These are phyloP conservation scores for Geranium rotundifolium DNA, from an alignment of 345 rosid species.

Conservation along the genomic window DNA sequence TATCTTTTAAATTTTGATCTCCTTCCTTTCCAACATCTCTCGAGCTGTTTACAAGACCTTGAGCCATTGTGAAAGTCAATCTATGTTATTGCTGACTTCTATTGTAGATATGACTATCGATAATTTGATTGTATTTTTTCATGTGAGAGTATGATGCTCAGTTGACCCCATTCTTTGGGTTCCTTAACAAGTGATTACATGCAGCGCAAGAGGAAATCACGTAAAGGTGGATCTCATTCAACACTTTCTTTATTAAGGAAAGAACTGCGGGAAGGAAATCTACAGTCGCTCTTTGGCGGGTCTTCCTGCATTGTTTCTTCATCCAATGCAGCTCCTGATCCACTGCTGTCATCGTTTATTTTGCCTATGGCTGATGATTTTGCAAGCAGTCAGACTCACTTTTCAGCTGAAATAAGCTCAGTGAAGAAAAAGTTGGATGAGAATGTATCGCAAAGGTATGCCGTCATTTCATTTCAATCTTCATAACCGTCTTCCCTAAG, in stretches of 20 bases:
- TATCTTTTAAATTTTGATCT: too few species aligned
- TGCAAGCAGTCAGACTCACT: conserved; percentile 22
- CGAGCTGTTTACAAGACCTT: not conserved
- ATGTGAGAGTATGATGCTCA: not conserved
- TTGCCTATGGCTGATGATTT: conserved; percentile 62
- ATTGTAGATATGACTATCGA: not conserved
- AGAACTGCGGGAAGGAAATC: conserved; percentile 77
- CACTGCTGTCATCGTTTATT: conserved; percentile 77
- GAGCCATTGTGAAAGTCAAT: not conserved
- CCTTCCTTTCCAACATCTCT: too few species aligned
- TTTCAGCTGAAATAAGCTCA: conserved; percentile 28
- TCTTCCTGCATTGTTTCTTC: conserved; percentile 59
- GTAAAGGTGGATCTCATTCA: conserved; percentile 72
- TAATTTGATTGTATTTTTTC: not conserved
- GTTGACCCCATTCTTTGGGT: conserved; percentile 10
- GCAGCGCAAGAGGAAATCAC: conserved; percentile 82
- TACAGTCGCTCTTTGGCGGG: conserved; percentile 63
- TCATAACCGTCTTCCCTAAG: too few species aligned
- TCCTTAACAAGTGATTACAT: conserved; percentile 59
- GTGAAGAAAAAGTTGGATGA: conserved; percentile 35
- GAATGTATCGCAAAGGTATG: conserved; percentile 43
- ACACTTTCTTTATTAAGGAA: conserved; percentile 68
- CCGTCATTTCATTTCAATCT: too few species aligned
- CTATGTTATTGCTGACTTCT: not conserved
- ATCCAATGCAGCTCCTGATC: conserved; percentile 68